Base-by-base conservation (phyloP, 1,284 basidiomycete species). In the Puccinia hordei region DNA sequence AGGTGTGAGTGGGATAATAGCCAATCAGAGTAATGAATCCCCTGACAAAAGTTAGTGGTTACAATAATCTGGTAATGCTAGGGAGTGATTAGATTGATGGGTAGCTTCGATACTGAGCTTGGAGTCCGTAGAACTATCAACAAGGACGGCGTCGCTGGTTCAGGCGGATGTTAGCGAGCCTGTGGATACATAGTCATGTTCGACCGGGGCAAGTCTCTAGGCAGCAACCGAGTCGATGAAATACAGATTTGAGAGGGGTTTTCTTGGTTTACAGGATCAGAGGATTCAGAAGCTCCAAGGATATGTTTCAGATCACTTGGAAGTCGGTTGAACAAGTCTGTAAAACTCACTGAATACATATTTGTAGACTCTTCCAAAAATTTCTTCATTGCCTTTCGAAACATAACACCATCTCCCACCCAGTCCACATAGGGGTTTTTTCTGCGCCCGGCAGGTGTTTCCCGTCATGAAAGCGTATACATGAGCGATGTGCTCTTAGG, bases 101-200 rank as follows among this genome's bases (percentile, higher is more conserved):
- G 41, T 41, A 13, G 41, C 35, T 19, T 66, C 63, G 35, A 66
- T 41, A 46, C 12, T 41, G 4, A 41, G 12, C 22, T 66, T 12
- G 63, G 63, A n/a, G 63, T n/a, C 63, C 35, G 63, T 66, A 46
- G 63, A 46, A 38, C 41, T 46, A 66, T 66, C 63, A 41, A 66
- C 63, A 46, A 41, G 63, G 24, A 33, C 63, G 63, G 41, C 6
- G 63, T 66, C 30, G 63, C 19, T 66, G 63, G 8, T 41, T 66
- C 63, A 17, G 19, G 2, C 35, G 22, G 13, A n/a, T 1, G 63
- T n/a, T 22, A 8, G 27, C 12, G 19, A 5, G 2, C 4, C n/a
- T 2, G 41, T 15, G 35, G 10, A 13, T 30, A n/a, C 35, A 66
- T 22, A 66, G 63, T 22, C 22, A 66, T 41, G 63, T 46, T 19